Base-by-base conservation (phyloP, 2,329 filamentous ascomycete genomes). In the Didymella glomerata region DNA sequence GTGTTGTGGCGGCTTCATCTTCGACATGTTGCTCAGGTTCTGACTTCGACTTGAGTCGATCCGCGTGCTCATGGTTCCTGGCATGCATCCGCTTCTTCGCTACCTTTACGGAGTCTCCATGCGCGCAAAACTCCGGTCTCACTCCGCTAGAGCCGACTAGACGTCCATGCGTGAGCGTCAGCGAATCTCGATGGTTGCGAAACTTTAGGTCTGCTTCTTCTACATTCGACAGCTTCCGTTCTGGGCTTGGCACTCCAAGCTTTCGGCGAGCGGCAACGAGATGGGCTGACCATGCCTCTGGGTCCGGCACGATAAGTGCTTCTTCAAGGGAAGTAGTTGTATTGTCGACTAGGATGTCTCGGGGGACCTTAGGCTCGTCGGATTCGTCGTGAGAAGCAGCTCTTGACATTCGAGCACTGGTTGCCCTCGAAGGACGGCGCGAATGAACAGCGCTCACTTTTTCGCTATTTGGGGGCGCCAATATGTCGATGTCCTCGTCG, bases 181-280 rank as follows among this genome's bases (percentile, higher is more conserved):
- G 60, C 0, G 75, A 77, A 48, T 77, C 72, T 24, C 71, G 69
- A 55, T 76, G 75, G 20, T 65, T 67, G 3, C 70, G 65, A 24
- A 77, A 77, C 16, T 57, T 67, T 1, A 64, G 22, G 2, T 74
- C 68, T 14, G 56, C 49, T 10, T 73, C 71, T 3, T 76, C 72
- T 13, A 75, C 36, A 20, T 72, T 72, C 0, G 73, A 76, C 7
- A 75, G 61, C 46, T 63, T 66, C 4, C 65, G 67, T 28, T 54
- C 11, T 5, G 46, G 28, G 2, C 48, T 51, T 2, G 57, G 25
- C 24, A 51, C 51, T 6, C 52, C 60, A 3, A 42, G 44, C 14
- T 47, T 54, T 22, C 54, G 40, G 18, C 50, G 48, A n/a, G 51
- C 36, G 24, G 56, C 59, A 24, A 57, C 32, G 9, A 56, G 36